Conservation (phyloP, 176 grass and related monocot species). For the Oryza brachyantha region DNA sequence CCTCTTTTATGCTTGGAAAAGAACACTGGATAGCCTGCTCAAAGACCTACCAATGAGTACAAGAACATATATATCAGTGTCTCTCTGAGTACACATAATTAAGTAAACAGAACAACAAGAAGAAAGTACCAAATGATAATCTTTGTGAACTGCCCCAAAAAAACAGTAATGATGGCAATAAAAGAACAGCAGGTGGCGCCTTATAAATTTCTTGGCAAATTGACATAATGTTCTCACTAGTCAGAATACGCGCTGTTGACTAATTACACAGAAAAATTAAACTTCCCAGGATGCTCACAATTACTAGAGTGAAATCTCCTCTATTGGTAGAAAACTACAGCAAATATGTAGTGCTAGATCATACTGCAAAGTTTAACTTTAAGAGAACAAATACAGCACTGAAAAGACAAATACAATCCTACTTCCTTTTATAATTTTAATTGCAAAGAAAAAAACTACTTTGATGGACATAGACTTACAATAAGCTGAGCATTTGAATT, state of each 20-base stretch:
- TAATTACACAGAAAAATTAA: slow-evolving; percentile 5
- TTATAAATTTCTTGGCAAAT: slow-evolving; percentile 16
- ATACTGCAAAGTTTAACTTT: background rate
- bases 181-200: slow-evolving; percentile 31
- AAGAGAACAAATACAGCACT: background rate
- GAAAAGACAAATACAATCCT: background rate
- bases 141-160: slow-evolving; percentile 10
- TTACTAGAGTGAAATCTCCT: slow-evolving; percentile 1
- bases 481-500: slow-evolving; percentile 17
- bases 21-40: slow-evolving; percentile 65
- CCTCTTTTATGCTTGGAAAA: slow-evolving; percentile 80
- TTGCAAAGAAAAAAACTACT: background rate
- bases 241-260: background rate
- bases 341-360: background rate
- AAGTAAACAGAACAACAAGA: slow-evolving; percentile 17
- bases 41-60: slow-evolving; percentile 74
- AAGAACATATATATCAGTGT: slow-evolving; percentile 6
- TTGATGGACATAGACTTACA: background rate
- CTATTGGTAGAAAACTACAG: slow-evolving; percentile 6
- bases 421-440: background rate
- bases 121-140: slow-evolving; percentile 11
- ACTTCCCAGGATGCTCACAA: background rate
- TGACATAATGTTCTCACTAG: background rate
- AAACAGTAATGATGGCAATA: background rate
- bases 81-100: background rate